Conservation (phyloP, 768 basidiomycete genomes). For the Naganishia kalamii region DNA sequence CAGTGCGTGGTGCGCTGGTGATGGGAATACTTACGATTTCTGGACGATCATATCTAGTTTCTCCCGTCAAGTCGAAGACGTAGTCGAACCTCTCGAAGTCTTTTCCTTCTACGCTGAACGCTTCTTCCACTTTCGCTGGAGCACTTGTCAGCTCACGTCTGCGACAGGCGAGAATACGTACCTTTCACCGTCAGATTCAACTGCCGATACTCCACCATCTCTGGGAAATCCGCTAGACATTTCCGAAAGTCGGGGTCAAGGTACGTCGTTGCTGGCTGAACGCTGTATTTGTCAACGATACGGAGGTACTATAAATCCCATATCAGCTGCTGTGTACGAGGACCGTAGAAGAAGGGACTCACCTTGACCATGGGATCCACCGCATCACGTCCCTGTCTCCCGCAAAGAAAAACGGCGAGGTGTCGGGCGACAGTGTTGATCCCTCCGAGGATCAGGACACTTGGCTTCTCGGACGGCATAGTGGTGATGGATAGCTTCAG, state of each 20-base stretch:
- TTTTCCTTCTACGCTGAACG: slow-evolving; percentile 26
- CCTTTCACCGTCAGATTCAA: slow-evolving; percentile 31
- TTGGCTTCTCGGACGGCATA: slow-evolving; percentile 4
- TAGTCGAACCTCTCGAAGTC: slow-evolving; percentile 30
- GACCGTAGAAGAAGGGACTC: not conserved
- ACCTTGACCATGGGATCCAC: slow-evolving; percentile 8
- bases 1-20: no score
- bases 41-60: slow-evolving; percentile 39
- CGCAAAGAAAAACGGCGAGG: slow-evolving; percentile 5
- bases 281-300: slow-evolving; percentile 37
- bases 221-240: slow-evolving; percentile 22
- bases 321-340: not conserved
- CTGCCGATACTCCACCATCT: slow-evolving; percentile 38
- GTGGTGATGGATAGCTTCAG: no score
- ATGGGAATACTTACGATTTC: slow-evolving; percentile 33
- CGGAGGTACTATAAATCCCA: not conserved
- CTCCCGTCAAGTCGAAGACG: slow-evolving; percentile 43
- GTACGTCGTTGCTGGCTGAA: slow-evolving; percentile 43
- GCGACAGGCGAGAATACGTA: not conserved
- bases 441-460: slow-evolving; percentile 8
- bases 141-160: no score
- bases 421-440: slow-evolving; percentile 19
- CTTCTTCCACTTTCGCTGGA: slow-evolving; percentile 25
- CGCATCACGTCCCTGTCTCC: not conserved
- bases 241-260: slow-evolving; percentile 35